phyloP scores from a whole-genome alignment of 2,329 filamentous ascomycete genomes.

The Ceratocystis variospora region DNA sequence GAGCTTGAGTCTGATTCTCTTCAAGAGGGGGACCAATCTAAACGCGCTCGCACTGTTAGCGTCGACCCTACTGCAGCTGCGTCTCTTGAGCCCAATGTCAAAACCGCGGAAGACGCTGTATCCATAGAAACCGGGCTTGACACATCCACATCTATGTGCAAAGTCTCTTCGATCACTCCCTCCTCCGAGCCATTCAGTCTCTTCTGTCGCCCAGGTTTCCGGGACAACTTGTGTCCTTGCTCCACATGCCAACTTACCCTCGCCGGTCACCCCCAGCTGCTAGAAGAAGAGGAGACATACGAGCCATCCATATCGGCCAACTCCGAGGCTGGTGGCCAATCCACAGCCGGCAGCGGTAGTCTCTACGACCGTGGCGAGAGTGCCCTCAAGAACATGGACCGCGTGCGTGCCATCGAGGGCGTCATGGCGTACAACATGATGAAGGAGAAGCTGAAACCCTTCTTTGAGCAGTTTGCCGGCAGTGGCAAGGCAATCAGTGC shows the following conservation, averaged over 20 bases:
- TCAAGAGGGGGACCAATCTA: conserved; percentile 38
- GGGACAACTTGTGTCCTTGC: conserved; percentile 71
- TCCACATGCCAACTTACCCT: conserved; percentile 63
- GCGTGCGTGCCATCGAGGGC: conserved; percentile 84
- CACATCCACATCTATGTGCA: conserved; percentile 35
- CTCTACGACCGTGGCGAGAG: conserved; percentile 86
- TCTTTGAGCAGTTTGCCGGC: conserved; percentile 87
- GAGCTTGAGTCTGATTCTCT: conserved; percentile 29
- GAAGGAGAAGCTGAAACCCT: conserved; percentile 88
- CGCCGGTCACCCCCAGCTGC: conserved; percentile 58
- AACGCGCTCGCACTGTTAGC: background rate
- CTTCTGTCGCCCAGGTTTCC: conserved; percentile 69
- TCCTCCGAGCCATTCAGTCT: conserved; percentile 56
- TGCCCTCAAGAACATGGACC: conserved; percentile 79
- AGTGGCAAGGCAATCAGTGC: conserved; percentile 77
- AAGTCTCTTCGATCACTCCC: conserved; percentile 41
- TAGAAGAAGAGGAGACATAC: conserved; percentile 89
- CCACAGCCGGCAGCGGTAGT: conserved; percentile 59
- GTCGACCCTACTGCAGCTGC: background rate
- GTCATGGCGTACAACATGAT: conserved; percentile 97
- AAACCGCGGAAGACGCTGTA: conserved; percentile 12
- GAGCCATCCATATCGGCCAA: conserved; percentile 72
- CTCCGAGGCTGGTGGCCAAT: conserved; percentile 40
- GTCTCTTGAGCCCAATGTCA: background rate
- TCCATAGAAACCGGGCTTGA: conserved; percentile 20